Base-by-base conservation (phyloP, 805 yeast genomes). In the Yamadazyma akitaensis region DNA sequence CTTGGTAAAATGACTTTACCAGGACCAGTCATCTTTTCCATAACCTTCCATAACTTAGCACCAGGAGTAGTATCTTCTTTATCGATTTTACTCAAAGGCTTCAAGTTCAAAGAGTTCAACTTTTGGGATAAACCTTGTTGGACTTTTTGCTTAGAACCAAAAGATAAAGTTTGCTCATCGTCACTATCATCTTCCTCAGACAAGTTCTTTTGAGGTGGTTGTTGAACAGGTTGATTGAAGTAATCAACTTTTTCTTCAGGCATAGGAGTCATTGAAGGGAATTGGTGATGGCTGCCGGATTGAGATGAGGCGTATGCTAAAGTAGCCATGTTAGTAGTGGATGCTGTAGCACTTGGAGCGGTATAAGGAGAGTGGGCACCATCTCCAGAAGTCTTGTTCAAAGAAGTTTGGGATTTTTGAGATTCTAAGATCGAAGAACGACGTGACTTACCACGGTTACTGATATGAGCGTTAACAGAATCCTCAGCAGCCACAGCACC, bases 401-500 rank as follows among this genome's bases (percentile, higher is more conserved):
- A 63, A 48, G 61, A 64, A 18, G 63, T 57, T 43, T 60, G 65
- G 2, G 72, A 65, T 49, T 56, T 63, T 44, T 61, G 64, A 13
- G 59, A 47, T 7, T 56, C 56, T 53, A 69, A 62, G 17, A 60
- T 49, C 6, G 69, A 61, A 10, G 67, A 59, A 50, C 73, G 60
- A 58, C 72, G 64, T 18, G 70, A 60, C 44, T 65, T 63, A 21
- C 72, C 71, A 53, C 57, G 61, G 26, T 60, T 51, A 19, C 48
- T 41, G 36, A 65, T 51, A 54, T 72, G 72, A 54, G 66, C 70
- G 37, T 60, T 49, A 46, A 77, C 76, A 12, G 77, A 76, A 50
- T 79, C 82, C 54, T 84, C 83, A 10, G 94, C 89, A 2, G 98
- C 98, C 51, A 84, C 89, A 1, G 98, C 97, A 33, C 98, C 99